Base-by-base conservation (phyloP, 768 basidiomycete species). In the Rhizopogon vesiculosus region DNA sequence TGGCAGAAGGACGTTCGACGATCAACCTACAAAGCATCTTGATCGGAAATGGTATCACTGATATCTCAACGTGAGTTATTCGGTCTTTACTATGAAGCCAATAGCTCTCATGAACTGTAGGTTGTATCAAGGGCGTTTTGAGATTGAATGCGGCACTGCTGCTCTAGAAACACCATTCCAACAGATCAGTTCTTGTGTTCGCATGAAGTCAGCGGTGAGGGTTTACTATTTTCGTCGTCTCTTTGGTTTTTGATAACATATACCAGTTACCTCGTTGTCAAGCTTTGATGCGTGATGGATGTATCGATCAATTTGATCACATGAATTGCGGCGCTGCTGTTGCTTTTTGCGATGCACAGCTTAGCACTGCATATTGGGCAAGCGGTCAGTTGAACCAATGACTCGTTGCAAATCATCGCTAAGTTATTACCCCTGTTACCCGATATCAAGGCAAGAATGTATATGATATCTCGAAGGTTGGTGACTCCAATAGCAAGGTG, bases 21-120 rank as follows among this genome's bases (percentile, higher is more conserved):
- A 74, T 92, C 59, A 91, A 91, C 65, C 73, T 93, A 5, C 72
- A 80, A 54, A 86, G 82, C 55, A 76, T 89, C n/a, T 73, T 91
- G 66, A 91, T 92, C 54, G 89, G 86, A 4, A 87, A 87, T 59
- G 85, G 87, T 16, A 74, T 81, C 58, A 85, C 82, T 2, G 84
- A 86, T 60, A 70, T 77, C 39, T 74, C 71, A 7, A 79, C 74
- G 67, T 81, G 73, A 69, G 65, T 63, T 31, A 18, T 28, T n/a
- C 10, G 65, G 41, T 40, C 45, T 53, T 25, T 22, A 29, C 39
- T 53, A 22, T 18, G 28, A 6, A 6, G n/a, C 15, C 13, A 38
- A 12, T 31, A 33, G 16, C 49, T 46, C 51, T 38, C 42, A 42
- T 18, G 25, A 42, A 28, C 52, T 39, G 6, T 53, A 76, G 75